phyloP scores from a whole-genome alignment of 164 flowering plant genomes.

The Dillenia turbinata region DNA sequence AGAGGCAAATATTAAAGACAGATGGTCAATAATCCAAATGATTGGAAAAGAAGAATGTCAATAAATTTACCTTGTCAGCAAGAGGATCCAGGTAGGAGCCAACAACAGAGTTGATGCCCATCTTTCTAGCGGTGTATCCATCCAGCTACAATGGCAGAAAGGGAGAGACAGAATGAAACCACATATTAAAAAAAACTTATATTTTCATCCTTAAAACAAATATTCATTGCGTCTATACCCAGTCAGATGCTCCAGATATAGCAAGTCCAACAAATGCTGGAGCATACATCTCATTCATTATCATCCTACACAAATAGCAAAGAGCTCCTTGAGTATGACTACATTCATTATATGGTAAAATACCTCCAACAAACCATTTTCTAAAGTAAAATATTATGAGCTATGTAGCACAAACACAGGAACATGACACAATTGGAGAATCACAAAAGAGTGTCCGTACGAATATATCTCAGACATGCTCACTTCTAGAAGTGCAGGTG shows the following conservation, averaged over 20 bases:
- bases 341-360: no score
- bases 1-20: background rate
- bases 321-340: no score
- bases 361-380: no score
- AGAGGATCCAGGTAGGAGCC: conserved; percentile 98
- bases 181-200: background rate
- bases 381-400: no score
- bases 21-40: background rate
- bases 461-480: no score
- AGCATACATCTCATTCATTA: conserved; percentile 73
- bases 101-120: conserved; percentile 84
- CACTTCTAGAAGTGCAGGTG: no score
- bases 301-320: conserved; percentile 62
- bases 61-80: conserved; percentile 76
- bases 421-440: no score
- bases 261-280: conserved; percentile 77
- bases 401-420: no score
- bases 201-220: background rate
- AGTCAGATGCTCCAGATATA: conserved; percentile 83
- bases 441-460: no score
- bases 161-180: background rate
- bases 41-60: background rate
- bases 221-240: conserved; percentile 52
- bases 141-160: conserved; percentile 53
- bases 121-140: conserved; percentile 87